Percentiles rank a stretch among this genome's conserved stretches.
These are phyloP conservation scores for Eucalyptus grandis DNA, from an alignment of 345 rosid genomes.

Conservation along the genomic window DNA sequence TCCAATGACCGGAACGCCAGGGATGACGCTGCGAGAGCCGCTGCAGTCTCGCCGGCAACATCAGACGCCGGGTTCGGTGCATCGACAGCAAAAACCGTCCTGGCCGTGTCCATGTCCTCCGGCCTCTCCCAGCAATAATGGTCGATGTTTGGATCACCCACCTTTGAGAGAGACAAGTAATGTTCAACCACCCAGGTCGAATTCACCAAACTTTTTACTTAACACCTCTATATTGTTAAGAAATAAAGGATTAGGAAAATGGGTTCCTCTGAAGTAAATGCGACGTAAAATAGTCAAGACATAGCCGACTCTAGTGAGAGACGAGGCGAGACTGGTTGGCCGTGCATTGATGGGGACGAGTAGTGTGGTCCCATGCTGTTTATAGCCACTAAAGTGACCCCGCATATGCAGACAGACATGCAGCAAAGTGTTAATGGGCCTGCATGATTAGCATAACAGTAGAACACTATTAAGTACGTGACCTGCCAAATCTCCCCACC, in stretches of 20 bases:
- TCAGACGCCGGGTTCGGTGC: slow-evolving; percentile 88
- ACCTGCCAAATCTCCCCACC: background rate
- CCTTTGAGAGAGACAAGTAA: slow-evolving; percentile 20
- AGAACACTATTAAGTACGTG: background rate
- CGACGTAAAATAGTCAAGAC: background rate
- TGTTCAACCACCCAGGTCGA: background rate
- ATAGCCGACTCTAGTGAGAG: background rate
- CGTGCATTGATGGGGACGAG: background rate
- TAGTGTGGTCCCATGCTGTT: background rate
- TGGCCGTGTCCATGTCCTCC: slow-evolving; percentile 92
- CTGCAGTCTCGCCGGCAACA: slow-evolving; percentile 84
- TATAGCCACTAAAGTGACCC: background rate
- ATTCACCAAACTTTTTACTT: background rate
- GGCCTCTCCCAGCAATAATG: slow-evolving; percentile 97
- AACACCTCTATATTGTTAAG: background rate
- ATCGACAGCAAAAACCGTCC: slow-evolving; percentile 69
- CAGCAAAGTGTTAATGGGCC: background rate
- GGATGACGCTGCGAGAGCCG: slow-evolving; percentile 83
- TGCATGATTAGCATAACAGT: background rate
- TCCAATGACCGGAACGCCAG: slow-evolving; percentile 73
- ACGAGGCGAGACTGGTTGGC: background rate
- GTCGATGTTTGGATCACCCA: slow-evolving; percentile 86
- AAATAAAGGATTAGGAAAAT: background rate
- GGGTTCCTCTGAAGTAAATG: background rate
- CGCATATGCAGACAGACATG: background rate